Evolutionary conservation across 2,329 filamentous ascomycete genomes (phyloP), one percentile per base, ranked within the genome.

Genomic region (Cercospora beticola): DNA sequence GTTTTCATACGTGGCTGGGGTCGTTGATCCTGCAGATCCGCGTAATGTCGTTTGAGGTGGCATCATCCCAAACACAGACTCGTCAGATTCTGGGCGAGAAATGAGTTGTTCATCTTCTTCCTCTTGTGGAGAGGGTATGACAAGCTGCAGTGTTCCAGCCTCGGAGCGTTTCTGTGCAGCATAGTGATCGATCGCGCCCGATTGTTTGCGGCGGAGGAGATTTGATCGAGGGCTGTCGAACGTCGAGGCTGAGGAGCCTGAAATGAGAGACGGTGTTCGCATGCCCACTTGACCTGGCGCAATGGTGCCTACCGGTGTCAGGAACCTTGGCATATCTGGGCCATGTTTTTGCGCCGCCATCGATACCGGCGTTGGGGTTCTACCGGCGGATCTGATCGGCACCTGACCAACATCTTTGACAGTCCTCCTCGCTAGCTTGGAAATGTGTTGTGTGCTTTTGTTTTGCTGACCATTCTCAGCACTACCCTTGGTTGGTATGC

Each of bases 231-330:
- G 82, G 68, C 82, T 84, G 62, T 83, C 82, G 52, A 79, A 76
- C 4, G 81, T 82, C 26, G 82, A 84, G 43, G 78, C 78, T 33
- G 83, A 83, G 21, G 83, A 83, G 36, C 81, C 83, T 60, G 83
- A 84, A 36, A 81, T 79, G 21, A 84, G 78, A n/a, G 83, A 84
- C 16, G 83, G 83, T 16, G 83, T 84, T 57, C 78, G 78, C 64
- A 79, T 78, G 62, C 69, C 78, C 9, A 70, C 61, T 66, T 72
- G 63, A 23, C 71, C 69, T 52, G 70, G 54, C 31, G 56, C 49
- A 21, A 62, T 66, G 21, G 43, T 18, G 43, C 46, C 63, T 36
- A 59, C 59, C 10, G 71, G 69, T 31, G 67, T 65, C 18, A 65
- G 36, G 40, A 68, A 69, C 5, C 60, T 46, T 30, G 52, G 67